phyloP scores from a whole-genome alignment of 2,329 filamentous ascomycete genomes.

The Pseudodiploospora longispora region DNA sequence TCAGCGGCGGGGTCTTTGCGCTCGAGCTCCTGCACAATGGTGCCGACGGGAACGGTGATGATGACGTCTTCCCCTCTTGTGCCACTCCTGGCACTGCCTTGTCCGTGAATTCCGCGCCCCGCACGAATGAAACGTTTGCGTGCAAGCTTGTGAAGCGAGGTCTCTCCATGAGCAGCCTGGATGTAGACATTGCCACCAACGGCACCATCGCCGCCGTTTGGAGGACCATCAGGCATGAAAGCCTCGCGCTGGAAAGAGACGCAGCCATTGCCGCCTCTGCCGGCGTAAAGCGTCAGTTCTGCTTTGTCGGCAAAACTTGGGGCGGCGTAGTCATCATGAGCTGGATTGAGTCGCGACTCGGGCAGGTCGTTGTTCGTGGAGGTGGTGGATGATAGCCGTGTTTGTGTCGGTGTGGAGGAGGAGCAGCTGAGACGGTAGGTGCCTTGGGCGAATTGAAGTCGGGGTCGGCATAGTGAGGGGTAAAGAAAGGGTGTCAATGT shows the following conservation, averaged over 20 bases:
- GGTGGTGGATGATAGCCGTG: slow-evolving; percentile 16
- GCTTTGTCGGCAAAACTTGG: slow-evolving; percentile 85
- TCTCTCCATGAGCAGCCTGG: slow-evolving; percentile 84
- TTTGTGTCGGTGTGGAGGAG: slow-evolving; percentile 8
- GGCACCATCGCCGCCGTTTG: slow-evolving; percentile 92
- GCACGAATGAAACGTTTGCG: slow-evolving; percentile 68
- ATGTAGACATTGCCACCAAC: slow-evolving; percentile 90
- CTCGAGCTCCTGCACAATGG: slow-evolving; percentile 75
- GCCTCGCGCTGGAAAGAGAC: slow-evolving; percentile 91
- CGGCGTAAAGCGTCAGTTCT: slow-evolving; percentile 66
- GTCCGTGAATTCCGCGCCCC: slow-evolving; percentile 67
- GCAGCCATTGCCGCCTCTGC: slow-evolving; percentile 81
- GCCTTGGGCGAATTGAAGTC: slow-evolving; percentile 9
- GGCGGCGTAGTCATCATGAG: slow-evolving; percentile 74
- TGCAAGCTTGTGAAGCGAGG: slow-evolving; percentile 84
- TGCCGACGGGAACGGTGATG: slow-evolving; percentile 87
- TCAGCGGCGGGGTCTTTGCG: slow-evolving; percentile 70
- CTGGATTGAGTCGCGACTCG: slow-evolving; percentile 63
- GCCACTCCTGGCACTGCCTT: slow-evolving; percentile 66
- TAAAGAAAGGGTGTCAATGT: slow-evolving; percentile 38
- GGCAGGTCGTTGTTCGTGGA: slow-evolving; percentile 30
- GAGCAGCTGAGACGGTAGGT: slow-evolving; percentile 8
- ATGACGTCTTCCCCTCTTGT: slow-evolving; percentile 79
- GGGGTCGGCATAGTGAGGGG: slow-evolving; percentile 33
- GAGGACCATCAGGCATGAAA: slow-evolving; percentile 77